Base-by-base conservation (phyloP, 208 protist species). In the Acanthamoeba rhysodes region DNA sequence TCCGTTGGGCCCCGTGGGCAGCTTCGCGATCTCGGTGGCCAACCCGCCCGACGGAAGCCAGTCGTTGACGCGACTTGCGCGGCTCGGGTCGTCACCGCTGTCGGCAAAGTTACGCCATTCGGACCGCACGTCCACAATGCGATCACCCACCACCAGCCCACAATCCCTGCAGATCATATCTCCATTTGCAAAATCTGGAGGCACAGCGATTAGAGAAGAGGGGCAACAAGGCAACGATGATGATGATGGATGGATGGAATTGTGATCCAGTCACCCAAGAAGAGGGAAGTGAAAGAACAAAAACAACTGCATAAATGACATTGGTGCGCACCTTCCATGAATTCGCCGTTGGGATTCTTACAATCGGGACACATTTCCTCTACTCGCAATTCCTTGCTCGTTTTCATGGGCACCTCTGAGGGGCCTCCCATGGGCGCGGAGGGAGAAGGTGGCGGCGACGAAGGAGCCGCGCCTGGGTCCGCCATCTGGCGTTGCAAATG, bases 131-230 rank as follows among this genome's bases (percentile, higher is more conserved):
- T 96, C 95, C 14, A 96, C 66, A 57, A 96, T 95, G 55, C 95
- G 78, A 48, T 96, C 95, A 24, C 93, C 93, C 29, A 95, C 9
- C 2, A 96, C 95, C 9, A 76, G 74, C 32, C 95, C 95, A 64
- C 95, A 96, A 4, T 70, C 68, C 87, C 84, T 95, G 57, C 95
- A 96, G 76, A 96, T 95, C 57, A 95, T 45, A 93, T 96, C 95
- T 27, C 95, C 95, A 74, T 53, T 72, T 20, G 64, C 87, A 53
- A 94, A 94, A 34, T 96, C 95, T 87, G 48, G n/a, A 37, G 12
- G 9, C 9, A 2, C 9, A 24, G 29, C 16, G 24, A 55, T 64
- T 27, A 8, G 45, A 88, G 22, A 2, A 88, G 20, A n/a, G 59
- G 48, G 24, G 37, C 37, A 41, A 41, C n/a, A n/a, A n/a, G n/a